phyloP scores from a whole-genome alignment of 495 filamentous ascomycete species.

The Talaromyces nanjingensis region DNA sequence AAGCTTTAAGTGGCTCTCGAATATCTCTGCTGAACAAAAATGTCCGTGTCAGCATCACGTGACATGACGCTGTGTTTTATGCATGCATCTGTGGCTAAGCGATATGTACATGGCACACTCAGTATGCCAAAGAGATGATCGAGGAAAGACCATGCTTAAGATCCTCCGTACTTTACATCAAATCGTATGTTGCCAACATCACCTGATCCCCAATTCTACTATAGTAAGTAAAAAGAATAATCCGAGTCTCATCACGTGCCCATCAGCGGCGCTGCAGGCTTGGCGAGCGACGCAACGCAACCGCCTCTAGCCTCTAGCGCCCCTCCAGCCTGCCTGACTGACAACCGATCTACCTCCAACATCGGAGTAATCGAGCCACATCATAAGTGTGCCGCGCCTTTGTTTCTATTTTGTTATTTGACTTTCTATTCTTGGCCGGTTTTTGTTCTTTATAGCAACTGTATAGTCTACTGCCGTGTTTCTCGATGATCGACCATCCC shows the following conservation, averaged over 20 bases:
- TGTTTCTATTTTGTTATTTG: neutral
- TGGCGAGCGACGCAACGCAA: neutral
- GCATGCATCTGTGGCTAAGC: neutral
- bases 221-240: neutral
- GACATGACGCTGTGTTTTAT: neutral
- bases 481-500: constrained; percentile 33
- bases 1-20: neutral
- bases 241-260: constrained; percentile 3
- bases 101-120: neutral
- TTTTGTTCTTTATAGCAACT: neutral
- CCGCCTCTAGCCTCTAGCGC: neutral
- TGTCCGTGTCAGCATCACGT: neutral
- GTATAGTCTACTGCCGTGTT: constrained; percentile 10
- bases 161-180: neutral
- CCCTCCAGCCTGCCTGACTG: neutral
- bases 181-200: neutral
- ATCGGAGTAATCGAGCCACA: neutral
- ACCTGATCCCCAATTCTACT: too few relatives aligned
- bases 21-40: neutral
- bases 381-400: neutral
- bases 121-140: neutral
- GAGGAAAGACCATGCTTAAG: neutral
- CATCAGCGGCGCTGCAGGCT: neutral
- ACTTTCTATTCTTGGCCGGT: neutral
- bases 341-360: too few relatives aligned